Conservation (phyloP, 371 early-diverging fungal genomes). For the Batkoa obscura region DNA sequence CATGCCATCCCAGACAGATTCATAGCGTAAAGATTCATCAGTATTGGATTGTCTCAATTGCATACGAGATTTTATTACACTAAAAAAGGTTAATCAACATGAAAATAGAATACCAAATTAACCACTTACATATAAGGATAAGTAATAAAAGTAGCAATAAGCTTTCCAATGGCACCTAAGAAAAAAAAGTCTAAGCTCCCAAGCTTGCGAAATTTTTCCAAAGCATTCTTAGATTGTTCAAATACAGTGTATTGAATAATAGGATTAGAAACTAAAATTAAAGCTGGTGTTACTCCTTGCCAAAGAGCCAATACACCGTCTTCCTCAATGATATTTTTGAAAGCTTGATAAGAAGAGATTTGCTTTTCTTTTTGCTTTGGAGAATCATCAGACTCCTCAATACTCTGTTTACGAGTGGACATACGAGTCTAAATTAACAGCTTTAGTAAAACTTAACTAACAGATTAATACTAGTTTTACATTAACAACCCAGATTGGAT, state of each 20-base stretch:
- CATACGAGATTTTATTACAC: conserved; percentile 90
- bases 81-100: conserved; percentile 7
- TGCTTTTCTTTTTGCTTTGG: conserved; percentile 10
- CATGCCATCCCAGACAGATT: conserved; percentile 68
- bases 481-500: conserved; percentile 96
- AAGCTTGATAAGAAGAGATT: conserved; percentile 23
- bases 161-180: conserved; percentile 83
- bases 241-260: conserved; percentile 94
- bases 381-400: conserved; percentile 12
- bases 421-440: conserved; percentile 30
- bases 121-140: conserved; percentile 82
- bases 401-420: conserved; percentile 32
- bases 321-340: conserved; percentile 51
- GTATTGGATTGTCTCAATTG: conserved; percentile 59
- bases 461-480: conserved; percentile 17
- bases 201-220: conserved; percentile 27
- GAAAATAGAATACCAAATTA: neutral
- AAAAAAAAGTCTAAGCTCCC: conserved; percentile 79
- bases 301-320: conserved; percentile 74
- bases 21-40: conserved; percentile 50
- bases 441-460: neutral
- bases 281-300: conserved; percentile 76
- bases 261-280: conserved; percentile 93
- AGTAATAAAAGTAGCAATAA: conserved; percentile 82
- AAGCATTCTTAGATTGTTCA: conserved; percentile 69